Evolutionary conservation across 352 stramenopile species (phyloP).

Genomic region (Phytophthora quininea): DNA sequence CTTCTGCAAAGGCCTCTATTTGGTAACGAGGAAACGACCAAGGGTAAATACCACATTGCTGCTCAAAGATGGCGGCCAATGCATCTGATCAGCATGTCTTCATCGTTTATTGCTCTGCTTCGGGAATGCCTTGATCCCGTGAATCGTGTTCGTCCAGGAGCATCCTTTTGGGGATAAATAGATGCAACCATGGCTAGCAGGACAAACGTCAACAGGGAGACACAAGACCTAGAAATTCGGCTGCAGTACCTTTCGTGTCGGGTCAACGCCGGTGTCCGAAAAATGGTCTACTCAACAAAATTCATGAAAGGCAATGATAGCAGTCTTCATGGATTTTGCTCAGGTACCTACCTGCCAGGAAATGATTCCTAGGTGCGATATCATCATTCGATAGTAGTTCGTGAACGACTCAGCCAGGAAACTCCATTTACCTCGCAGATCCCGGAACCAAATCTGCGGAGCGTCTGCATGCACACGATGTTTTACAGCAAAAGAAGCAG

Average conservation of each 20-base stretch:
- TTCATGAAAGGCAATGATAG: neutral
- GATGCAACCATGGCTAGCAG: conserved; percentile 70
- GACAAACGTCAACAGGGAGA: neutral
- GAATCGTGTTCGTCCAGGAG: conserved; percentile 45
- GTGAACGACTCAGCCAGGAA: conserved; percentile 74
- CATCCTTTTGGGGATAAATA: conserved; percentile 80
- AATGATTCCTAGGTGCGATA: conserved; percentile 76
- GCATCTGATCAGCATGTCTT: too few species aligned
- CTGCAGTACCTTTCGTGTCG: conserved; percentile 50
- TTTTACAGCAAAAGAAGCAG: neutral
- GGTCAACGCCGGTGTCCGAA: conserved; percentile 63
- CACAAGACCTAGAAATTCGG: neutral
- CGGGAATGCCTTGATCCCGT: conserved; percentile 17
- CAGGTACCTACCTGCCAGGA: conserved; percentile 61
- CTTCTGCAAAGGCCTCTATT: too few species aligned
- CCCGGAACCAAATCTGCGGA: conserved; percentile 71
- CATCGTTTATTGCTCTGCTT: neutral
- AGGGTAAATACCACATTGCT: too few species aligned
- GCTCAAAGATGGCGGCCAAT: too few species aligned
- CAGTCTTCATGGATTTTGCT: neutral
- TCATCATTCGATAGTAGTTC: conserved; percentile 87
- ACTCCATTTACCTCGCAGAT: conserved; percentile 64
- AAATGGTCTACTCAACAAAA: conserved; percentile 47
- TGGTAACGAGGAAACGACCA: too few species aligned
- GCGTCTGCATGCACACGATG: conserved; percentile 26